Base-by-base conservation (phyloP, 2,329 filamentous ascomycete genomes). In the Ophiostoma populinum region DNA sequence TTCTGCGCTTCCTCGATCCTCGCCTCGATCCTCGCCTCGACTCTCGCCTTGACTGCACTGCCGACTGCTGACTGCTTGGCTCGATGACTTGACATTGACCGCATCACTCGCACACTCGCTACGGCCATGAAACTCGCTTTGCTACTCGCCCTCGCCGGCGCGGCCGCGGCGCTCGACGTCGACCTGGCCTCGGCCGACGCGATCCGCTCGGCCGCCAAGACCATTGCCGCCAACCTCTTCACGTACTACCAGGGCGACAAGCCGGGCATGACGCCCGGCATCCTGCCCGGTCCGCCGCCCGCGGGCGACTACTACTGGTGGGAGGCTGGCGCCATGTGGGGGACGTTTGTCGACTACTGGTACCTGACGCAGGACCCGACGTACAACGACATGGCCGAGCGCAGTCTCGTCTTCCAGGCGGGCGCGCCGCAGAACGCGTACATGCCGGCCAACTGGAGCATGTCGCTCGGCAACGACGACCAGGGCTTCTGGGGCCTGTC, bases 261-360 rank as follows among this genome's bases (percentile, higher is more conserved):
- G 39, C 40, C 41, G 13, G 46, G 45, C 24, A 30, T 7, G 31
- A 64, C 62, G 12, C 67, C 67, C 7, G 68, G 68, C 22, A 70
- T 70, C 44, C 51, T 72, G 9, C 67, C 67, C 1, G 67, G 67
- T 0, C 68, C 68, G 36, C 67, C 67, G 9, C 42, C 47, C 43
- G 42, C 54, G 43, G 67, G 67, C 43, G 60, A 66, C 41, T 77
- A 76, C 51, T 80, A 80, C 59, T 82, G 67, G 67, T 85, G 74
- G 80, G 76, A 80, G 55, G 76, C 65, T n/a, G 80, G 80, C 34
- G 79, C 78, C 35, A 71, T 86, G 59, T 65, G 75, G 56, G 70
- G 69, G 16, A 63, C 76, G 3, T 58, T 87, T 42, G 63, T 92
- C 34, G 80, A 90, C 48, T 90, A 90, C 52, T 90, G 80, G 80